phyloP scores from a whole-genome alignment of 306 rosid species.

The Amphicarpaea edgeworthii region DNA sequence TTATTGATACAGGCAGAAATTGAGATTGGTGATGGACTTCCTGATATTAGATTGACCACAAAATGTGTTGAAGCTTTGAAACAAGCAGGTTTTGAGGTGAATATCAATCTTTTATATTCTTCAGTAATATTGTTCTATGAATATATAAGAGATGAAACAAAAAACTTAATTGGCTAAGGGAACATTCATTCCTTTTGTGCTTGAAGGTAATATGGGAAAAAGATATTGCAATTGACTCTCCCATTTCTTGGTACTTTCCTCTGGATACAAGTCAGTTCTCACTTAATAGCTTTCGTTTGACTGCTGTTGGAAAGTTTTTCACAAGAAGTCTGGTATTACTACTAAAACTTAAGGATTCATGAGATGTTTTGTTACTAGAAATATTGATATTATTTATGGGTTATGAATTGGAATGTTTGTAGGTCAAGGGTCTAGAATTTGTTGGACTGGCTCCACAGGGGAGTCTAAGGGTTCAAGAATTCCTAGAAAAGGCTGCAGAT shows the following conservation, averaged over 20 bases:
- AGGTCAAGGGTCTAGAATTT: conserved; percentile 76
- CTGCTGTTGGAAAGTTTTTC: conserved; percentile 71
- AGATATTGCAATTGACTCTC: conserved; percentile 69
- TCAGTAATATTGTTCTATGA: conserved; percentile 9
- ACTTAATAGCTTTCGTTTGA: conserved; percentile 77
- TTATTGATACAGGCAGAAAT: conserved; percentile 64
- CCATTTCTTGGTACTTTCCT: conserved; percentile 82
- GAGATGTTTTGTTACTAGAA: not conserved
- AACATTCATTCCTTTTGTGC: conserved; percentile 14
- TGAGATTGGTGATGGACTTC: conserved; percentile 90
- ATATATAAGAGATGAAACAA: conserved; percentile 1
- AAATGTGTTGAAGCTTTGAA: conserved; percentile 82
- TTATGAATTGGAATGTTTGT: conserved; percentile 15
- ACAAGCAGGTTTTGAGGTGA: conserved; percentile 91
- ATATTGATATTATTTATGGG: conserved; percentile 10
- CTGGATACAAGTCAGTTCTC: conserved; percentile 77
- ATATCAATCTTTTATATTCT: conserved; percentile 1
- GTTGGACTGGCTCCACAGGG: conserved; percentile 81
- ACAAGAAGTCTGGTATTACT: conserved; percentile 75
- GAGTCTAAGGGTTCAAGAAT: conserved; percentile 79
- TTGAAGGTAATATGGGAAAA: conserved; percentile 77
- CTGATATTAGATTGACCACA: conserved; percentile 75
- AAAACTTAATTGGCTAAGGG: not conserved
- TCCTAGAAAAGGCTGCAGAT: conserved; percentile 80
- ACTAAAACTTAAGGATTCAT: conserved; percentile 2